Conservation (phyloP, 148 eudicot species). For the Persicaria tinctoria region DNA sequence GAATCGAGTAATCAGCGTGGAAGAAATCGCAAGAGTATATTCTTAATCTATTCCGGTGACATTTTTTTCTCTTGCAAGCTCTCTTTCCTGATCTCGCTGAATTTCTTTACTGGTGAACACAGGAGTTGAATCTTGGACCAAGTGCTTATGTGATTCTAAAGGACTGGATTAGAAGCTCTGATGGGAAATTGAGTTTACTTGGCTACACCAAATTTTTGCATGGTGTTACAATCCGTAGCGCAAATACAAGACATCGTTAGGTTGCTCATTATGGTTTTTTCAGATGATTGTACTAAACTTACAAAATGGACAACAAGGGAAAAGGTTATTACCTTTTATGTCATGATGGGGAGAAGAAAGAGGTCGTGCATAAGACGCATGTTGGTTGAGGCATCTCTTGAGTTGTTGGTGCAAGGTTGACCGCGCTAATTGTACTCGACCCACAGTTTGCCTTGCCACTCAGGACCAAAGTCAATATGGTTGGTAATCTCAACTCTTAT, state of each 20-base stretch:
- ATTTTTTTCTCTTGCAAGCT: not conserved
- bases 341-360: conserved; percentile 1
- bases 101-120: conserved; percentile 10
- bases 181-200: conserved; percentile 52
- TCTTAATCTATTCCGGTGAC: not conserved
- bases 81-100: not conserved
- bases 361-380: not conserved
- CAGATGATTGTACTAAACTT: not conserved
- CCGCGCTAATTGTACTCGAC: not conserved
- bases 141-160: conserved; percentile 40
- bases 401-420: not conserved
- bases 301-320: not conserved
- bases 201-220: conserved; percentile 71
- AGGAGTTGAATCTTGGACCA: conserved; percentile 61
- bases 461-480: not conserved
- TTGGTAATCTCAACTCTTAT: conserved; percentile 4
- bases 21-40: conserved; percentile 58
- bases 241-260: conserved; percentile 35
- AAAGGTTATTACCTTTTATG: conserved; percentile 7
- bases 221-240: conserved; percentile 52
- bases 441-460: not conserved
- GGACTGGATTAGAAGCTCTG: conserved; percentile 55
- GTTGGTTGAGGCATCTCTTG: conserved; percentile 1
- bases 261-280: conserved; percentile 4
- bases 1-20: conserved; percentile 47